A percentile compares a stretch with the other conserved stretches of the same genome.
These are phyloP conservation scores for Psidium guajava DNA, from an alignment of 345 rosid species.

Conservation along the genomic window DNA sequence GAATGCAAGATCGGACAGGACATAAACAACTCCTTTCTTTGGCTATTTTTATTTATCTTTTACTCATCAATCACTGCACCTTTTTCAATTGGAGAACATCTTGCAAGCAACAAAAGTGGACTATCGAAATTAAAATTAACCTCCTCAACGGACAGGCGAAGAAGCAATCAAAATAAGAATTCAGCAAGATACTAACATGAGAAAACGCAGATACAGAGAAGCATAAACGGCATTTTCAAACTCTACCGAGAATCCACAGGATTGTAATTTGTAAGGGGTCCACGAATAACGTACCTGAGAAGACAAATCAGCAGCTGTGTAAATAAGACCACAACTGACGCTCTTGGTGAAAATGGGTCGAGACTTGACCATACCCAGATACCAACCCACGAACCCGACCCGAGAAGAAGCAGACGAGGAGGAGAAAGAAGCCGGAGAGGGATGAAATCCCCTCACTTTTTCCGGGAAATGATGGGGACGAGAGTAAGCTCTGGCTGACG, in stretches of 20 bases:
- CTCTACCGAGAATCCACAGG: background rate
- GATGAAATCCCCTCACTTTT: conserved; percentile 20
- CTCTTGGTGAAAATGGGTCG: conserved; percentile 78
- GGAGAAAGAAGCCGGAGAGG: conserved; percentile 16
- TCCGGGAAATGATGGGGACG: background rate
- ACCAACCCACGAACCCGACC: conserved; percentile 65
- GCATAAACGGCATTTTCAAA: background rate
- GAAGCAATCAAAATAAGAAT: background rate
- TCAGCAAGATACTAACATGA: background rate
- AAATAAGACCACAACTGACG: conserved; percentile 52
- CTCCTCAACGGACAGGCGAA: background rate
- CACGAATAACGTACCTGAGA: conserved; percentile 49
- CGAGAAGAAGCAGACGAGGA: conserved; percentile 15
- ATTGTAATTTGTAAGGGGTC: background rate
- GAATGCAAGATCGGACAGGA: background rate
- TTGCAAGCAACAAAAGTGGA: background rate
- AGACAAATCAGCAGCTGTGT: conserved; percentile 78
- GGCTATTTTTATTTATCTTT: background rate
- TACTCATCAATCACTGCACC: background rate
- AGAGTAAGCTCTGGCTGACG: conserved; percentile 32
- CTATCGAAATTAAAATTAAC: background rate
- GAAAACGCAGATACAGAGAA: background rate
- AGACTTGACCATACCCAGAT: conserved; percentile 73
- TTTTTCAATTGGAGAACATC: background rate
- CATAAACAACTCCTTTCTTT: background rate